phyloP scores from a whole-genome alignment of 2,329 filamentous ascomycete genomes.

The Colletotrichum truncatum region DNA sequence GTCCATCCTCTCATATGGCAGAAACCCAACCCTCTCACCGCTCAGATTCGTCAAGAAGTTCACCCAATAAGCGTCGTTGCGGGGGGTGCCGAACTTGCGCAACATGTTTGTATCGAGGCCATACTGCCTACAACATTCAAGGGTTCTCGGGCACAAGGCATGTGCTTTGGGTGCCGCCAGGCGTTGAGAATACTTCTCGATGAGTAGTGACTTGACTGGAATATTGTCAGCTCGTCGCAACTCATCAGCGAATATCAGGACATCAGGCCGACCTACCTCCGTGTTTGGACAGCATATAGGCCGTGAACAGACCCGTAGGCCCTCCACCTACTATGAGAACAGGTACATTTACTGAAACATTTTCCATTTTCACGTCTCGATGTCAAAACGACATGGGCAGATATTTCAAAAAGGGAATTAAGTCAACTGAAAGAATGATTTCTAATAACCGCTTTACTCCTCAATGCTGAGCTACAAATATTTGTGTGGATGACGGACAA shows the following conservation, averaged over 20 bases:
- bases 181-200: conserved; percentile 41
- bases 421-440: background rate
- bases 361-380: background rate
- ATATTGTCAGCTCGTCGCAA: conserved; percentile 33
- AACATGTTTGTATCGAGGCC: conserved; percentile 20
- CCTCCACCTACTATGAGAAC: conserved; percentile 48
- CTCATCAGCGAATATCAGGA: background rate
- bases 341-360: conserved; percentile 34
- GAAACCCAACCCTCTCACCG: conserved; percentile 19
- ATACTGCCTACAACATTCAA: conserved; percentile 31
- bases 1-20: conserved; percentile 31
- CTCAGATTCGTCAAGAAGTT: conserved; percentile 27
- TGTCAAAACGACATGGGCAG: background rate
- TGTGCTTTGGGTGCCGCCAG: conserved; percentile 38
- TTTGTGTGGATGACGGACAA: background rate
- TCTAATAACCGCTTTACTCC: background rate
- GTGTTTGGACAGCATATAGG: conserved; percentile 39
- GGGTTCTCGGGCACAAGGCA: conserved; percentile 23
- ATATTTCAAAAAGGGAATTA: background rate
- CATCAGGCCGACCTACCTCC: conserved; percentile 19
- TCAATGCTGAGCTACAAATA: too few relatives aligned
- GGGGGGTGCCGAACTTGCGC: conserved; percentile 10
- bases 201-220: conserved; percentile 38
- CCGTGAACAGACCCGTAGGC: conserved; percentile 44
- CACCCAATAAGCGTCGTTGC: conserved; percentile 27